Conservation (phyloP, 306 rosid genomes). For the Rubus parviflorus region DNA sequence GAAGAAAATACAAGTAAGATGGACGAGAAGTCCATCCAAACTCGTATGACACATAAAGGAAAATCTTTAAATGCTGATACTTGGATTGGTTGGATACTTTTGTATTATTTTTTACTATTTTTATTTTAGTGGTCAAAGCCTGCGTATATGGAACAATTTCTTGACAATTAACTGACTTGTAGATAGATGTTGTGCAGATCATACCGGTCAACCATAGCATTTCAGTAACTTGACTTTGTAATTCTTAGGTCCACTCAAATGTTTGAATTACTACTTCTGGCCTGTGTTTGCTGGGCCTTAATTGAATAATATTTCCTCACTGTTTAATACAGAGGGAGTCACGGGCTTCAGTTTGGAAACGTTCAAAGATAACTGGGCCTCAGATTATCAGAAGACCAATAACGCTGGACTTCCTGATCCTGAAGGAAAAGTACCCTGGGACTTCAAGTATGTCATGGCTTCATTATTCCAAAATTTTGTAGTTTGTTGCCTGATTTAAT, state of each 20-base stretch:
- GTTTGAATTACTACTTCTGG: conserved; percentile 8
- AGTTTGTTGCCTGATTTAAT: conserved; percentile 9
- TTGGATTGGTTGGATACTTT: neutral
- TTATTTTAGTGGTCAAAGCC: conserved; percentile 2
- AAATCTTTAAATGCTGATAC: neutral
- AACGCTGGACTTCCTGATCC: conserved; percentile 79
- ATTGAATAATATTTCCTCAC: conserved; percentile 21
- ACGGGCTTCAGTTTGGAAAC: conserved; percentile 74
- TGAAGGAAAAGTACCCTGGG: conserved; percentile 68
- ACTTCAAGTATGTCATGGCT: conserved; percentile 69
- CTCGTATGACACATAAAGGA: neutral
- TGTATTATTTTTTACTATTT: neutral
- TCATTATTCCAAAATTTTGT: conserved; percentile 6
- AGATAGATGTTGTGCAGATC: neutral
- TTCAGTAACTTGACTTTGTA: neutral
- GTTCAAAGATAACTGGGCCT: conserved; percentile 74
- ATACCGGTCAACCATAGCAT: neutral
- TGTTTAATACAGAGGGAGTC: conserved; percentile 62
- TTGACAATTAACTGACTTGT: neutral
- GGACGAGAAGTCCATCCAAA: neutral
- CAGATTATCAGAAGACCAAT: conserved; percentile 84
- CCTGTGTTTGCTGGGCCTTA: conserved; percentile 15
- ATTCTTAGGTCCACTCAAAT: neutral
- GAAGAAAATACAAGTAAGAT: neutral
- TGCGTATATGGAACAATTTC: neutral